phyloP scores from a whole-genome alignment of 805 yeast species.

The Danielozyma ontarioensis region DNA sequence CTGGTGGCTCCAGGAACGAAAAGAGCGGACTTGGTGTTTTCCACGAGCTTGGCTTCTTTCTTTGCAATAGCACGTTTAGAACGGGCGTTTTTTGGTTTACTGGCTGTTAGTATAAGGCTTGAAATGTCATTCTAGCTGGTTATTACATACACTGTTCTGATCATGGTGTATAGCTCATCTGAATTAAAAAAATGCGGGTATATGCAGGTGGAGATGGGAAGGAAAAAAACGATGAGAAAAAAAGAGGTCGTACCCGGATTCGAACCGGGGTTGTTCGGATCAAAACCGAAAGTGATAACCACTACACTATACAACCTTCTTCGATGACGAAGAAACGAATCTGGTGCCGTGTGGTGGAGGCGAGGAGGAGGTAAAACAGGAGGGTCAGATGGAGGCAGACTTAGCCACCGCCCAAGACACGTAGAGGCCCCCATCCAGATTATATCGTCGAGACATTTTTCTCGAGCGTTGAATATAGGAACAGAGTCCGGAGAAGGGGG shows the following conservation, averaged over 20 bases:
- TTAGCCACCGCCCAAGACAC: too few relatives aligned
- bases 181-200: conserved; percentile 1
- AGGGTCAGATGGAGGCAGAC: too few relatives aligned
- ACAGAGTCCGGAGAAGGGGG: too few relatives aligned
- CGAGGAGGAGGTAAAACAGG: too few relatives aligned
- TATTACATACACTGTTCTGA: conserved; percentile 32
- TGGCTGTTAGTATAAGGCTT: conserved; percentile 14
- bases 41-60: conserved; percentile 82
- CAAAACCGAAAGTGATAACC: conserved; percentile 80
- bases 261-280: conserved; percentile 82
- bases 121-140: background rate
- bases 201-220: background rate
- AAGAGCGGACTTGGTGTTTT: conserved; percentile 83
- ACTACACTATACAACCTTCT: conserved; percentile 64
- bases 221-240: conserved; percentile 13
- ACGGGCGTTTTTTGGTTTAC: conserved; percentile 91
- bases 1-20: conserved; percentile 87
- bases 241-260: conserved; percentile 73
- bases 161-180: conserved; percentile 15
- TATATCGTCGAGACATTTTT: too few relatives aligned
- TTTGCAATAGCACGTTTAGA: conserved; percentile 90
- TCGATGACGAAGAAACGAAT: too few relatives aligned
- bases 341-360: too few relatives aligned
- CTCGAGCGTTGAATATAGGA: too few relatives aligned
- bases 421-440: too few relatives aligned